Base-by-base conservation (phyloP, 2,329 filamentous ascomycete species). In the Aspergillus chevalieri region DNA sequence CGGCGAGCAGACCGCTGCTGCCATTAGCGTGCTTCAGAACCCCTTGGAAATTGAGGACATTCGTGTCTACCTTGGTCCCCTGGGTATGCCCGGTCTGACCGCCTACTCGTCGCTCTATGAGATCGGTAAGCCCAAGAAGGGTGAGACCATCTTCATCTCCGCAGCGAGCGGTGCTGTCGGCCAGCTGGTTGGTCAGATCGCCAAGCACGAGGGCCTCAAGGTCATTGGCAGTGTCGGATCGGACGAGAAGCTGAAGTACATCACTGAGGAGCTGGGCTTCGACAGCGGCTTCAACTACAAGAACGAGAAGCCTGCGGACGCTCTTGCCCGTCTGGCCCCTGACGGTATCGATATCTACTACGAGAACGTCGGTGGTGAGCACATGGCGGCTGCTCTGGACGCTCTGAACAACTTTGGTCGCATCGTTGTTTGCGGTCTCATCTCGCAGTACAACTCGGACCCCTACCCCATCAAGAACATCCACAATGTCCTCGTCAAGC, bases 241-340 rank as follows among this genome's bases (percentile, higher is more conserved):
- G 15, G 85, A 91, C 62, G 84, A 86, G 62, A 94, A 95, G 75
- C 76, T 90, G 21, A 81, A 86, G 17, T 93, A 83, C 67, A 86
- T 89, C 65, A 74, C 68, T 49, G 82, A 85, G 48, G 82, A 86
- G 44, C 78, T 90, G 30, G 76, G 77, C 22, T 90, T 89, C 64
- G 84, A 89, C 61, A 78, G 68, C 14, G 89, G 84, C 7, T 93
- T 92, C 60, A 93, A 94, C 77, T 94, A 94, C 78, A 92, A 93
- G 79, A 90, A 81, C 57, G 87, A 93, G 73, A 80, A 78, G 57
- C 79, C 87, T 0, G 64, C 70, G 1, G 84, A 85, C 9, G 88
- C 87, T 0, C 76, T 94, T 49, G 70, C 75, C 56, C 78, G 86
- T 50, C 77, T 93, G 15, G 86, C 86, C 0, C 87, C 88, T 0